A percentile compares a stretch with the other conserved stretches of the same genome.
Conservation (phyloP, 2,329 filamentous ascomycete species). For the Aspergillus vadensis region DNA sequence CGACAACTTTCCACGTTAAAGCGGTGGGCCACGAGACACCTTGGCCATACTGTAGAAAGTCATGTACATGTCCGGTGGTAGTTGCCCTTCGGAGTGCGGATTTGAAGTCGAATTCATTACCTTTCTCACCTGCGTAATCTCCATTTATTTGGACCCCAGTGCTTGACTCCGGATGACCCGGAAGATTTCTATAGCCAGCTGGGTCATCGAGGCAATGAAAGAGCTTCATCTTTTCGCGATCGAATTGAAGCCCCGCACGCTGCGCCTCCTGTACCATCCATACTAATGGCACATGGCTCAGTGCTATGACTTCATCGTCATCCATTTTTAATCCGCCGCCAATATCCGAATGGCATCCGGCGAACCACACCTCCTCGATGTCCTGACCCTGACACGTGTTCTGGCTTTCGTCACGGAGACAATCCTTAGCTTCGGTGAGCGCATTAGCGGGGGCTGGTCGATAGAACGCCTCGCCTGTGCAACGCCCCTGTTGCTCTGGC, state of each 20-base stretch:
- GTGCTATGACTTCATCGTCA: slow-evolving; percentile 53
- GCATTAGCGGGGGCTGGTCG: no score
- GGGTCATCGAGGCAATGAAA: slow-evolving; percentile 27
- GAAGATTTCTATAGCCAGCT: slow-evolving; percentile 22
- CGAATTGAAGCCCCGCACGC: slow-evolving; percentile 68
- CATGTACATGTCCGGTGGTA: slow-evolving; percentile 59
- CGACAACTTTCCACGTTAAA: slow-evolving; percentile 69
- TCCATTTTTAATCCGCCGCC: slow-evolving; percentile 69
- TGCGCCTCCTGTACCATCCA: slow-evolving; percentile 68
- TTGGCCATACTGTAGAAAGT: slow-evolving; percentile 63
- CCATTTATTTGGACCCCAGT: slow-evolving; percentile 28
- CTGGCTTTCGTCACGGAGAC: background rate
- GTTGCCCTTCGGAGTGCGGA: slow-evolving; percentile 35
- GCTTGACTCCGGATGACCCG: slow-evolving; percentile 46
- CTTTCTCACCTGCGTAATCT: background rate
- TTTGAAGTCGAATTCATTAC: background rate
- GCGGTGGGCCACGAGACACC: slow-evolving; percentile 58
- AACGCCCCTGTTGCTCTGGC: no score
- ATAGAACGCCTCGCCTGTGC: no score
- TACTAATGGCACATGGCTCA: slow-evolving; percentile 66
- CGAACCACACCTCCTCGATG: slow-evolving; percentile 71
- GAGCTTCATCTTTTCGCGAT: slow-evolving; percentile 39
- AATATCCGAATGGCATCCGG: slow-evolving; percentile 72
- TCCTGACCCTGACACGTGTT: slow-evolving; percentile 58
- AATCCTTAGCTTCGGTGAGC: no score